Base-by-base conservation (phyloP, 2,329 filamentous ascomycete genomes). In the Colletotrichum musae region DNA sequence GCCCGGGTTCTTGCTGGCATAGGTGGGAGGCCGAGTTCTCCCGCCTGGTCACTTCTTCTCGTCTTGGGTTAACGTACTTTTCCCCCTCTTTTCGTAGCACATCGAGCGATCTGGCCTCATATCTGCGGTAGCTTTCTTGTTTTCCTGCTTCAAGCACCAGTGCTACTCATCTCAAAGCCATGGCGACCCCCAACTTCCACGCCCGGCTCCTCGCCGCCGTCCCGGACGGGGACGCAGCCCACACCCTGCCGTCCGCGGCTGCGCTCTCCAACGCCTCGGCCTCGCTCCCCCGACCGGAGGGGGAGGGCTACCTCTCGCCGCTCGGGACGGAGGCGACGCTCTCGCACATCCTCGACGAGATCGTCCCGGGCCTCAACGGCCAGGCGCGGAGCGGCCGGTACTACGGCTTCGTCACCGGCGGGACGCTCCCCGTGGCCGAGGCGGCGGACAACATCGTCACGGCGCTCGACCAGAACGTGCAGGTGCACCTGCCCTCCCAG, bases 381-480 rank as follows among this genome's bases (percentile, higher is more conserved):
- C 88, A 89, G 75, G 91, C 89, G 72, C 85, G 87, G 50, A 89
- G 87, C 51, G 80, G 89, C 12, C 89, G 90, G 63, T 97, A 97
- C 84, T 97, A 94, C 78, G 95, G 94, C 68, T 97, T 98, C 78
- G 92, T 98, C 6, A 97, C 92, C 0, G 95, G 95, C 52, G 93
- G 94, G 15, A 85, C 87, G 7, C 93, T 95, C 0, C 93, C 94
- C 6, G 89, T 94, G 26, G 94, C 94, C 39, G 87, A 92, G 73
- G 88, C 93, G 62, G 95, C 94, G 1, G 95, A 98, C 78, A 92
- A 94, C 72, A 81, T 97, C n/a, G 94, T 95, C 70, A 91, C 91
- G 5, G 87, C 89, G 9, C 88, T 92, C 70, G 95, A 98, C 77
- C 94, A 97, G 77, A 97, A 95, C 78, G 91, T 94, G 5, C 88